These are phyloP conservation scores for Phytophthora citricola DNA, from an alignment of 352 stramenopile species.

Conservation along the genomic window DNA sequence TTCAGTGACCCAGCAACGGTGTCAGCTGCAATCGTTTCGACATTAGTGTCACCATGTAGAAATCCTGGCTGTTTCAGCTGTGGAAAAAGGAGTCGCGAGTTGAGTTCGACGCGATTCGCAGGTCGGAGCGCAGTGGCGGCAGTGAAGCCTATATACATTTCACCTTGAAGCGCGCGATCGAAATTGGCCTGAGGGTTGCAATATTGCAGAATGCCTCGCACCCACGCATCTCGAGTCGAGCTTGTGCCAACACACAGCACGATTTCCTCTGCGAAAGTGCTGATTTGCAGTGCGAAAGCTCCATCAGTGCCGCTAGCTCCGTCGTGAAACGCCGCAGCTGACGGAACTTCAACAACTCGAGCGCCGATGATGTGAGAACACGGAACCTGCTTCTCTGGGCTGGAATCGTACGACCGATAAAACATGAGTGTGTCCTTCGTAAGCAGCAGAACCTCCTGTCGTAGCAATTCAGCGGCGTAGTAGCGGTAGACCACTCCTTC, in stretches of 20 bases:
- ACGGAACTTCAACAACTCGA: conserved; percentile 43
- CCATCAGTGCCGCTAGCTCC: conserved; percentile 16
- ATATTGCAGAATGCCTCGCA: conserved; percentile 68
- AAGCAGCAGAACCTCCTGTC: conserved; percentile 81
- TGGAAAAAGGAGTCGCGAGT: conserved; percentile 69
- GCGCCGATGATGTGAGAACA: conserved; percentile 61
- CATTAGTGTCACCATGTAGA: not conserved
- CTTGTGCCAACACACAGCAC: conserved; percentile 71
- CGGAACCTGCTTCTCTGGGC: conserved; percentile 57
- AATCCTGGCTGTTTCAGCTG: conserved; percentile 16
- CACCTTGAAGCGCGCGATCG: conserved; percentile 40
- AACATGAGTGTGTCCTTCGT: conserved; percentile 64
- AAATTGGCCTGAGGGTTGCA: conserved; percentile 58
- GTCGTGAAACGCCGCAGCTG: conserved; percentile 14
- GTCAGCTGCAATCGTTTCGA: conserved; percentile 12
- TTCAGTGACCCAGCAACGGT: conserved; percentile 24
- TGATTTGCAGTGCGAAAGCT: conserved; percentile 73
- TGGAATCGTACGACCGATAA: conserved; percentile 71
- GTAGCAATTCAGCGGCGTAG: conserved; percentile 57
- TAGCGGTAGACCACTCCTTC: conserved; percentile 83
- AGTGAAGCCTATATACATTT: conserved; percentile 55
- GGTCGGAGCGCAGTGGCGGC: conserved; percentile 47
- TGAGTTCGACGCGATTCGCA: conserved; percentile 62
- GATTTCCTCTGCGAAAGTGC: conserved; percentile 78
- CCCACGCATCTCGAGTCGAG: conserved; percentile 68